A percentile compares a stretch with the other conserved stretches of the same genome.
Evolutionary conservation across 768 basidiomycete genomes (phyloP).

Genomic region (Boletus reticuloceps): DNA sequence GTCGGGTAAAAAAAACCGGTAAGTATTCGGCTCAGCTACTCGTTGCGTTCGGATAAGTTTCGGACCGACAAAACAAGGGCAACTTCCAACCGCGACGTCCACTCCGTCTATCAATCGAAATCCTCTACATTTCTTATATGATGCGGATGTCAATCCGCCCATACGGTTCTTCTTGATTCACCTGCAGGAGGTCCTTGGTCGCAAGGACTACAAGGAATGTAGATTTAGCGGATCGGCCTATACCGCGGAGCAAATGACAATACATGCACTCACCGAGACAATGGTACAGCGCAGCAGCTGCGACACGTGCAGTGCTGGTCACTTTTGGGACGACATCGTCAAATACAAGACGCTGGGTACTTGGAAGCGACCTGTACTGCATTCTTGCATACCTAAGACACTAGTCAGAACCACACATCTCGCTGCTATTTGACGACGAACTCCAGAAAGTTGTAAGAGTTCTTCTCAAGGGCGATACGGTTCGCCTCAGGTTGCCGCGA

Average conservation of each 20-base stretch:
- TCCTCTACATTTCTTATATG: constrained; percentile 20
- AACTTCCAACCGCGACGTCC: background rate
- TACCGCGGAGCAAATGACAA: background rate
- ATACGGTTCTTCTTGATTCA: constrained; percentile 63
- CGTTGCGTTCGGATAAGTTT: background rate
- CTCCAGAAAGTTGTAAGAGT: constrained; percentile 82
- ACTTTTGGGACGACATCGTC: constrained; percentile 62
- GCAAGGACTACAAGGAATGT: constrained; percentile 53
- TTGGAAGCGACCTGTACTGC: constrained; percentile 62
- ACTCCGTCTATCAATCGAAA: background rate
- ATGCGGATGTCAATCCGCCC: constrained; percentile 47
- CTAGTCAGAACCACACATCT: constrained; percentile 10
- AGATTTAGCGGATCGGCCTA: background rate
- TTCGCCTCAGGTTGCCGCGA: constrained; percentile 57
- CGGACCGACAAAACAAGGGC: constrained; percentile 5
- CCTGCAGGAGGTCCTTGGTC: constrained; percentile 66
- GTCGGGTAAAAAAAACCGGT: background rate
- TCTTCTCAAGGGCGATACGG: constrained; percentile 62
- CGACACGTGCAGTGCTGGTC: constrained; percentile 73
- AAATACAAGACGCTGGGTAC: constrained; percentile 50
- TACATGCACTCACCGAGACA: constrained; percentile 59
- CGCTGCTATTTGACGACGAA: constrained; percentile 31
- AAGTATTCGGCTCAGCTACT: background rate
- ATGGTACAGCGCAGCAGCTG: constrained; percentile 81
- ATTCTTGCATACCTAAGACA: constrained; percentile 68